Percentiles rank a stretch among this genome's conserved stretches.
phyloP scores from a whole-genome alignment of 495 filamentous ascomycete genomes.

The Melanomma pulvis-pyrius region DNA sequence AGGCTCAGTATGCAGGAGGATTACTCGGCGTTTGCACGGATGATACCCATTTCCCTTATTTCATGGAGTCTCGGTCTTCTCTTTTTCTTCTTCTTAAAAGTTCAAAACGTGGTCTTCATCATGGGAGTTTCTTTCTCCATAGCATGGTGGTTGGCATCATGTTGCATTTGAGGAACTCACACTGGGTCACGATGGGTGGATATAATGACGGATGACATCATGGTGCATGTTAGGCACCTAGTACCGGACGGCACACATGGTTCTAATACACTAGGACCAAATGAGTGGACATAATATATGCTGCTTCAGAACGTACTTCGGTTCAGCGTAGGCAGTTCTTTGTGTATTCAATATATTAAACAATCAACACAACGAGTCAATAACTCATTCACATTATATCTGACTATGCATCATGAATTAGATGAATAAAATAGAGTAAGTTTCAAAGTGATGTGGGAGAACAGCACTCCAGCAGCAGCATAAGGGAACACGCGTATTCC shows the following conservation, averaged over 20 bases:
- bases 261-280: background rate
- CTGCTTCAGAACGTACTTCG: too few relatives aligned
- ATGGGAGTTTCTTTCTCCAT: background rate
- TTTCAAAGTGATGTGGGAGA: too few relatives aligned
- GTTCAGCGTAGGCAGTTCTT: too few relatives aligned
- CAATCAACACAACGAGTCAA: too few relatives aligned
- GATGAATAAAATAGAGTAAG: too few relatives aligned
- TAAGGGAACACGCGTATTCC: too few relatives aligned
- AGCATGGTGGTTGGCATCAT: background rate
- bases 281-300: background rate
- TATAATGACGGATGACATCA: background rate
- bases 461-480: too few relatives aligned
- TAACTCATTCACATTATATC: too few relatives aligned
- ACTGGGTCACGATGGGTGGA: background rate
- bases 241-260: background rate
- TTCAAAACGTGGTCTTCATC: background rate
- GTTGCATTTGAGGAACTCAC: background rate
- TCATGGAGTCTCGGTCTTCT: background rate
- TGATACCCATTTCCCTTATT: background rate
- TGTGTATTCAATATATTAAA: too few relatives aligned
- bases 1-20: background rate
- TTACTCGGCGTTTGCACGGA: constrained; percentile 4
- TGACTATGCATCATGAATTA: too few relatives aligned
- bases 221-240: background rate
- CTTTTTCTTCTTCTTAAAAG: background rate